Conservation (phyloP, 768 basidiomycete genomes). For the Mycena floridula region DNA sequence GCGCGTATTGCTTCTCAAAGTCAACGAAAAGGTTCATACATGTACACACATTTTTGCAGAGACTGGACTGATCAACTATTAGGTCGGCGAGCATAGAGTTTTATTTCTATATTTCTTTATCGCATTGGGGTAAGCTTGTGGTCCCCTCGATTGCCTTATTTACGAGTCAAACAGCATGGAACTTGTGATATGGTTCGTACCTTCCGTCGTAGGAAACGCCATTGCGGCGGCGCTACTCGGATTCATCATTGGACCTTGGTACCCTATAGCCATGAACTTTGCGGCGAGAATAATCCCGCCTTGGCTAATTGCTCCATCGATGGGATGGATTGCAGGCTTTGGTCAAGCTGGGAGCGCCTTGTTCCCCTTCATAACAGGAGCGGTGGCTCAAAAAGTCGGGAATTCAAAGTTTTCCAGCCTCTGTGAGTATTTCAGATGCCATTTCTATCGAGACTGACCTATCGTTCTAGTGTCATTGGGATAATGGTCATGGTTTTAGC, state of each 20-base stretch:
- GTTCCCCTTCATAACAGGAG: constrained; percentile 46
- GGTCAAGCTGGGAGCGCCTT: constrained; percentile 46
- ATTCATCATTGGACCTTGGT: constrained; percentile 49
- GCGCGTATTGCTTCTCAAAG: constrained; percentile 28
- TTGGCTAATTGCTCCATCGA: constrained; percentile 40
- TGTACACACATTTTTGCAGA: no score
- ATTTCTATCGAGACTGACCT: no score
- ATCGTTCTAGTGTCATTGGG: no score
- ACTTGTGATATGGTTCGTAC: constrained; percentile 45
- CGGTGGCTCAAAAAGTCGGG: constrained; percentile 32
- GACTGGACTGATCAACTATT: no score
- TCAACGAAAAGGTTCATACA: constrained; percentile 32
- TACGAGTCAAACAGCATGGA: constrained; percentile 30
- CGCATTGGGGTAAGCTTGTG: constrained; percentile 21
- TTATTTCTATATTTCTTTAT: constrained; percentile 29
- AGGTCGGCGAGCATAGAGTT: constrained; percentile 33
- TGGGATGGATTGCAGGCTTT: constrained; percentile 49
- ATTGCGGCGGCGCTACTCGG: constrained; percentile 47
- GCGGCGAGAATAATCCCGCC: constrained; percentile 47
- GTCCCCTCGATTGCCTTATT: neutral
- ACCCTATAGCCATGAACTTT: constrained; percentile 50
- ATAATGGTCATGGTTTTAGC: no score
- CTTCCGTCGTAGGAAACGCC: constrained; percentile 40
- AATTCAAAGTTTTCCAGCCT: constrained; percentile 41
- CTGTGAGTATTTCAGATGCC: constrained; percentile 35